Percentiles rank a stretch among this genome's conserved stretches.
These are phyloP conservation scores for Pseudotulostoma volvatum DNA, from an alignment of 495 filamentous ascomycete species.

Conservation along the genomic window DNA sequence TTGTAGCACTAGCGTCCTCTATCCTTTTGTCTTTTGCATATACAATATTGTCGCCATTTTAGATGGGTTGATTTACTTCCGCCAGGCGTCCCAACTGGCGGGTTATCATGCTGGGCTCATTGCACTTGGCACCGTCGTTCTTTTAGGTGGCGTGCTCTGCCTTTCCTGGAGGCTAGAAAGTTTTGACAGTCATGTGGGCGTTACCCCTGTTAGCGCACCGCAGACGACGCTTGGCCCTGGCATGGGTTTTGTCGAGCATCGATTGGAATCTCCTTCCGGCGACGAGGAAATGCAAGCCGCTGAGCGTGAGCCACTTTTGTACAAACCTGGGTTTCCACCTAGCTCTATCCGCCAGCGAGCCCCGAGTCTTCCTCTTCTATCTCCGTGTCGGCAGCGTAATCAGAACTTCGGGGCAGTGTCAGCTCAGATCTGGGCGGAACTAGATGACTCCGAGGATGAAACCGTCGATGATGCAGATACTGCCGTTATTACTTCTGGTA, in stretches of 20 bases:
- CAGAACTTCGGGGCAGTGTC: constrained; percentile 21
- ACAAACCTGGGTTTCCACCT: constrained; percentile 7
- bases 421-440: constrained; percentile 35
- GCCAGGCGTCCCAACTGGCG: constrained; percentile 63
- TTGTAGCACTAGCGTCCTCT: constrained; percentile 88
- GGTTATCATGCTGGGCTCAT: constrained; percentile 68
- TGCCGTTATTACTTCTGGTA: no score
- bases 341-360: constrained; percentile 15
- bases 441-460: constrained; percentile 30
- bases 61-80: constrained; percentile 94
- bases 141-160: constrained; percentile 76
- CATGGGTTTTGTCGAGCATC: constrained; percentile 28
- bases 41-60: constrained; percentile 99
- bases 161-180: constrained; percentile 86
- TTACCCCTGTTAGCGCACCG: constrained; percentile 21
- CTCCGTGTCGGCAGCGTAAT: constrained; percentile 13
- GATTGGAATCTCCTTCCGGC: constrained; percentile 10
- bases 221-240: constrained; percentile 29
- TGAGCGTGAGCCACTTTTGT: constrained; percentile 27
- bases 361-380: constrained; percentile 23
- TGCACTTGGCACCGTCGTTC: constrained; percentile 67
- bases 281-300: constrained; percentile 20
- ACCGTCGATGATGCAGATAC: no score
- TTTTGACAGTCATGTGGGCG: constrained; percentile 38
- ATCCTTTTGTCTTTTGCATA: constrained; percentile 95